Evolutionary conservation across 345 rosid species (phyloP).

Genomic region (Eucalyptus albens): DNA sequence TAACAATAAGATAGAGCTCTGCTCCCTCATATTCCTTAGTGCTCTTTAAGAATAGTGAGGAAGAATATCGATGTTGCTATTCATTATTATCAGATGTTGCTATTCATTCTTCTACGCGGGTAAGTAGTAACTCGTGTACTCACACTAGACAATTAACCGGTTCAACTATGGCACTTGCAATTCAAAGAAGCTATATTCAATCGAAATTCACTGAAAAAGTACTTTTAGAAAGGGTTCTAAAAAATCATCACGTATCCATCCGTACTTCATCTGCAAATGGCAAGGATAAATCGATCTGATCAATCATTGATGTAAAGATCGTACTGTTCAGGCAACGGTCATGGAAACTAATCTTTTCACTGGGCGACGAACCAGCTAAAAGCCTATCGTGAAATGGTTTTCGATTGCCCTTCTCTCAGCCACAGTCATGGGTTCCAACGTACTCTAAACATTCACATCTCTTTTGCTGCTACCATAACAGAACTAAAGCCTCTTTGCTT

Average conservation of each 20-base stretch:
- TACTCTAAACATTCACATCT: background rate
- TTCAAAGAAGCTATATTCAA: background rate
- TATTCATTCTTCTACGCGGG: too few relatives aligned
- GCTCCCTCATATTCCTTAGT: background rate
- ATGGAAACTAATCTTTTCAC: background rate
- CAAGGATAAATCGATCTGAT: background rate
- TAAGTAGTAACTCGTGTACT: background rate
- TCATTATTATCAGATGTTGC: too few relatives aligned
- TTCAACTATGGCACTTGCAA: background rate
- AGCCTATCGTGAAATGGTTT: background rate
- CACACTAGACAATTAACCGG: background rate
- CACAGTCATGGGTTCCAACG: background rate
- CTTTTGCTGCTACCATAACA: background rate
- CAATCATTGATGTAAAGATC: background rate
- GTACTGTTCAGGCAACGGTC: background rate
- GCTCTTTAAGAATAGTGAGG: background rate
- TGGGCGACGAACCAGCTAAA: background rate
- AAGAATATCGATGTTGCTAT: too few relatives aligned
- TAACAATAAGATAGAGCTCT: background rate
- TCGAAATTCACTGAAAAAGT: background rate
- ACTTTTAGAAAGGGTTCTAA: background rate
- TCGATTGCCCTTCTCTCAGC: background rate
- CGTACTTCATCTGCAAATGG: background rate
- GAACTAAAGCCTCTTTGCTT: background rate
- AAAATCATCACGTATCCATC: background rate